phyloP scores from a whole-genome alignment of 305 asterid genomes.

The Fraxinus baroniana region DNA sequence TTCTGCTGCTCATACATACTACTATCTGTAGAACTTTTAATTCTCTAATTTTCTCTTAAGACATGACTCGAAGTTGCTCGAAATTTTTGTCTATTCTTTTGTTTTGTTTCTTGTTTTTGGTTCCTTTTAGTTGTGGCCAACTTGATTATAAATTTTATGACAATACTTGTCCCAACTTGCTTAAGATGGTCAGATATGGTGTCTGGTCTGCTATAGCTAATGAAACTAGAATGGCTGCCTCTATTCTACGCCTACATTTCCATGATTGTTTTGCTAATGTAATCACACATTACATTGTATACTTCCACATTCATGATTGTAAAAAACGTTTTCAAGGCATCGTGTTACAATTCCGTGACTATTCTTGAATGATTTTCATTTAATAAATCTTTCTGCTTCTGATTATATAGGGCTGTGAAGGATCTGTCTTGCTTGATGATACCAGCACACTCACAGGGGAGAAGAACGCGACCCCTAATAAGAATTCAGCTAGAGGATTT shows the following conservation, averaged over 20 bases:
- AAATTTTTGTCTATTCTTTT: conserved; percentile 21
- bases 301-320: not conserved
- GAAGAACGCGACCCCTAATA: conserved; percentile 53
- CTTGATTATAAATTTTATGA: conserved; percentile 61
- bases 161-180: conserved; percentile 52
- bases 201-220: conserved; percentile 67
- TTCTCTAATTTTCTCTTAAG: conserved; percentile 4
- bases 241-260: conserved; percentile 71
- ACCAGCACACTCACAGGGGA: conserved; percentile 55
- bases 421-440: conserved; percentile 66
- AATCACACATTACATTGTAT: conserved; percentile 8
- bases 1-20: conserved; percentile 14
- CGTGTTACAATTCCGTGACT: not conserved
- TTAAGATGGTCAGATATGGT: conserved; percentile 46
- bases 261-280: conserved; percentile 78
- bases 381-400: not conserved
- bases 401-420: conserved; percentile 65
- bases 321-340: not conserved
- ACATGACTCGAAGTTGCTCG: conserved; percentile 26
- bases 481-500: conserved; percentile 68
- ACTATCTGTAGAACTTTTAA: not conserved
- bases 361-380: not conserved
- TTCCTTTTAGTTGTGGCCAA: conserved; percentile 38
- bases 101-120: conserved; percentile 36
- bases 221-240: conserved; percentile 72